Base-by-base conservation (phyloP, 140 eudicot species). In the Flaveria floridana region DNA sequence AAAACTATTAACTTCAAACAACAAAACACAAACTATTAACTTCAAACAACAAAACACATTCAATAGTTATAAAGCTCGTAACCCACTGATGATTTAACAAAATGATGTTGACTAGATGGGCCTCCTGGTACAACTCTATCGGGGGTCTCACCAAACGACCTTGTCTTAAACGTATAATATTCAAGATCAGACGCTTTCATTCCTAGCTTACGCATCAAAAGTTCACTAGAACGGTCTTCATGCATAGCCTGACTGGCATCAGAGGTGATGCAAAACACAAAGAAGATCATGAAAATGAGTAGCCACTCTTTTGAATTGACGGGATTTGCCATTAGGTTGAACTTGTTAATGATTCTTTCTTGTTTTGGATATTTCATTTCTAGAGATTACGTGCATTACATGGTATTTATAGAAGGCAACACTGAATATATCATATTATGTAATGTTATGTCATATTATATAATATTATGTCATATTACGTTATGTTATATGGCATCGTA, bases 81-180 rank as follows among this genome's bases (percentile, higher is more conserved):
- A 30, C 37, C 37, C 37, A 30, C 37, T 30, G 37, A 30, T 30
- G 37, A 30, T 30, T 30, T 30, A 30, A 7, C 47, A 42, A 42
- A 9, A 1, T 9, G 9, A 42, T 7, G 89, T 2, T 82, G 91
- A 78, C 76, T 67, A 53, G 84, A 85, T 3, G 91, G 91, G 41
- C 91, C 91, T 59, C 85, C 83, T 0, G 88, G 87, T 23, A 73
- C 83, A 46, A 80, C 82, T 64, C 82, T 82, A 39, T 47, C 80
- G 8, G 64, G 76, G 61, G 65, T 72, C 2, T 5, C 79, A 65
- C 58, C 74, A 44, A 84, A 79, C 3, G 84, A 82, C 73, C 89
- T 74, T 76, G 87, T 80, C 53, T 72, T 68, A 23, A 23, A 23
- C 25, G 25, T 0, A 28, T 79, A 84, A n/a, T 76, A 52, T 65